phyloP scores from a whole-genome alignment of 1,284 basidiomycete species.

The Mrakiaceae sp. region DNA sequence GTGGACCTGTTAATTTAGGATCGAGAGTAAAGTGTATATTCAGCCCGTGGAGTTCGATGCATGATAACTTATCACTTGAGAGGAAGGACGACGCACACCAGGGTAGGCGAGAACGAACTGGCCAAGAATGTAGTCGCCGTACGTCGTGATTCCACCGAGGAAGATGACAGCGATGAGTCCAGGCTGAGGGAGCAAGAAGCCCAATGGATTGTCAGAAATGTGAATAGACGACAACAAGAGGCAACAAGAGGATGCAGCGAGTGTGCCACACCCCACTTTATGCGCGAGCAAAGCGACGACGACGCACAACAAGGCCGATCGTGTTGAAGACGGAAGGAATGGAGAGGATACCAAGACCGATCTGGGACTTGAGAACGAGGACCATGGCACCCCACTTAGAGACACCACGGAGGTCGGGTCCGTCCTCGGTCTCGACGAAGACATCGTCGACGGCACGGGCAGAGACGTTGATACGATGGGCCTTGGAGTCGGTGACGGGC shows the following conservation, averaged over 20 bases:
- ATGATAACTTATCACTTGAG: background rate
- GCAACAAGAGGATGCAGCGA: too few relatives aligned
- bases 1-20: background rate
- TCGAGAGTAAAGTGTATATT: slow-evolving; percentile 15
- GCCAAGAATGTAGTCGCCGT: slow-evolving; percentile 24
- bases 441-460: background rate
- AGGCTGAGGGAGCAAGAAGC: background rate
- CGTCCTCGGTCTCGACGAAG: slow-evolving; percentile 2
- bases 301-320: slow-evolving; percentile 23
- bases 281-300: too few relatives aligned
- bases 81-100: slow-evolving; percentile 2
- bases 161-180: background rate
- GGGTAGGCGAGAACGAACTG: slow-evolving; percentile 28
- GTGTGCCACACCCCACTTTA: too few relatives aligned
- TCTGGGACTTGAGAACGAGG: slow-evolving; percentile 16
- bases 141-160: background rate
- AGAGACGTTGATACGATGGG: too few relatives aligned
- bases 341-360: slow-evolving; percentile 17
- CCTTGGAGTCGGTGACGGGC: too few relatives aligned
- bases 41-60: slow-evolving; percentile 14
- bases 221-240: too few relatives aligned
- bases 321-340: slow-evolving; percentile 20
- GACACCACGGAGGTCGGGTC: slow-evolving; percentile 4
- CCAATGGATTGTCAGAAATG: too few relatives aligned
- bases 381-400: background rate